Evolutionary conservation across 805 yeast genomes (phyloP).

Genomic region (Ogataea zsoltii): DNA sequence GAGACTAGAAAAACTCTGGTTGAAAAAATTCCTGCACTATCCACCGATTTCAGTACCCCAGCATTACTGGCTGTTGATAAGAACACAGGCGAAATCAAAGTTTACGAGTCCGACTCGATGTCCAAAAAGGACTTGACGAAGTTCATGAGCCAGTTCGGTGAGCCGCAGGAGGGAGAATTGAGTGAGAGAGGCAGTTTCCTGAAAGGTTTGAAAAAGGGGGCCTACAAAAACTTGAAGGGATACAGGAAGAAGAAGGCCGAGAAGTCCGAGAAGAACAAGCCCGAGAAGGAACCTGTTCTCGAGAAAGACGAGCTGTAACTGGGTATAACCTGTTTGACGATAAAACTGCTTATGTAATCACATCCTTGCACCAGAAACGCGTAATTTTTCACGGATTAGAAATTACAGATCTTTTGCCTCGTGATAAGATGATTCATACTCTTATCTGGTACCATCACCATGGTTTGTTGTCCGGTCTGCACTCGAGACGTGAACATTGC

Average conservation of each 20-base stretch:
- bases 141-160: constrained; percentile 33
- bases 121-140: constrained; percentile 34
- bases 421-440: too few relatives aligned
- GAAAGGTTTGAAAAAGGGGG: constrained; percentile 24
- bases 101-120: constrained; percentile 32
- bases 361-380: constrained; percentile 1
- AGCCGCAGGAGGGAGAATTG: constrained; percentile 37
- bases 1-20: constrained; percentile 4
- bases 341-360: neutral
- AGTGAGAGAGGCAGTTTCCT: constrained; percentile 29
- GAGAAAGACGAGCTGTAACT: constrained; percentile 23
- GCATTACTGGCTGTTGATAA: constrained; percentile 25
- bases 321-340: too few relatives aligned
- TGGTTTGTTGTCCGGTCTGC: constrained; percentile 40
- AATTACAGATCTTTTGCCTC: neutral
- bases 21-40: constrained; percentile 19
- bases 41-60: constrained; percentile 24
- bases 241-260: constrained; percentile 24
- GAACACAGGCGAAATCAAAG: constrained; percentile 18
- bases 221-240: constrained; percentile 22
- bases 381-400: neutral
- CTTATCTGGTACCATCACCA: constrained; percentile 1
- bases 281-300: constrained; percentile 5
- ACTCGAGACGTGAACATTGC: constrained; percentile 28
- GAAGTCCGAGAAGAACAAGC: constrained; percentile 12